Percentiles rank a stretch among this genome's conserved stretches.
Evolutionary conservation across 2,329 filamentous ascomycete genomes (phyloP).

Genomic region (Colletotrichum limetticola): DNA sequence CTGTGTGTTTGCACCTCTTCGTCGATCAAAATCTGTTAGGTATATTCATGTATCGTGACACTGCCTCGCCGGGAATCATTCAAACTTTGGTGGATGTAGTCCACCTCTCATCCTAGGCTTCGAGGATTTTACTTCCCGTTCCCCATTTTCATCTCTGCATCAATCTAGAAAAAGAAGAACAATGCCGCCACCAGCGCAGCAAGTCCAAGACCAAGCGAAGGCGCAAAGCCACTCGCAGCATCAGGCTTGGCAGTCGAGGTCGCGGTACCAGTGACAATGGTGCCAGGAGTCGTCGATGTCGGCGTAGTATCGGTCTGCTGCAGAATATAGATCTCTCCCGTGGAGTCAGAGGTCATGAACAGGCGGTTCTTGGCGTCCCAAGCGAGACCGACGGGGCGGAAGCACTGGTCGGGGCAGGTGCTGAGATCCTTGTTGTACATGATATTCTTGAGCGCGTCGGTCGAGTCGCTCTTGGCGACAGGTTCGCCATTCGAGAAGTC

Average conservation of each 20-base stretch:
- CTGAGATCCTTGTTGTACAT: constrained; percentile 64
- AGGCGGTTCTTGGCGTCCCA: constrained; percentile 63
- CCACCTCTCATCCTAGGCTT: too few species aligned
- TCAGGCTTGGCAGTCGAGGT: constrained; percentile 7
- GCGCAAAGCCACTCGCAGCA: neutral
- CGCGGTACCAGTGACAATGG: constrained; percentile 1
- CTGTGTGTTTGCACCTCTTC: neutral
- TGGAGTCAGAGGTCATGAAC: constrained; percentile 71
- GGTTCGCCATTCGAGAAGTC: constrained; percentile 57
- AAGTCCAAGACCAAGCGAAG: neutral
- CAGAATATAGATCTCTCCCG: constrained; percentile 74
- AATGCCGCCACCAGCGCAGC: neutral
- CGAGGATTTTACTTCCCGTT: too few species aligned
- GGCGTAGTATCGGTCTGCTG: constrained; percentile 33
- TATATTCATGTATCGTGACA: neutral
- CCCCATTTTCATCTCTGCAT: neutral
- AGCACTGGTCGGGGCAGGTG: constrained; percentile 66
- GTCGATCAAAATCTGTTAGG: neutral
- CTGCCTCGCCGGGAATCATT: neutral
- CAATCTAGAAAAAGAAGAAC: neutral
- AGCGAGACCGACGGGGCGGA: constrained; percentile 71
- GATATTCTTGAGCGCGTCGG: constrained; percentile 60
- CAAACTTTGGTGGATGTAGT: neutral
- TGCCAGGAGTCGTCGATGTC: constrained; percentile 18
- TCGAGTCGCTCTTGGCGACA: constrained; percentile 51